phyloP scores from a whole-genome alignment of 306 rosid species.

The Amphicarpaea edgeworthii region DNA sequence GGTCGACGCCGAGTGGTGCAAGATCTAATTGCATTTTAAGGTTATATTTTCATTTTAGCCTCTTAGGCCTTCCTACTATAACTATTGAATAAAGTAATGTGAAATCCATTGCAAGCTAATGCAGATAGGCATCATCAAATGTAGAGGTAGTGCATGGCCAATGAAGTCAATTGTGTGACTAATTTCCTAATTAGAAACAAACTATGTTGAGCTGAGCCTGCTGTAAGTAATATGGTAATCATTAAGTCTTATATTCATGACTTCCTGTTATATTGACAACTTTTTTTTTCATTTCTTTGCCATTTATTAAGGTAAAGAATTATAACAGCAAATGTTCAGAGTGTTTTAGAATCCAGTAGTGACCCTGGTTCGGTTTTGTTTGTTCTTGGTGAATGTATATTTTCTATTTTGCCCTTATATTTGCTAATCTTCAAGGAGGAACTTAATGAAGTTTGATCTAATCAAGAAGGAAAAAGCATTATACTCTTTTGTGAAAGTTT shows the following conservation, averaged over 20 bases:
- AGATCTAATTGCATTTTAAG: too few species aligned
- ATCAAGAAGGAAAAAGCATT: not conserved
- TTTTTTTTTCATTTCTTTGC: not conserved
- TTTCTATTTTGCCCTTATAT: conserved; percentile 40
- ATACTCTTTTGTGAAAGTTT: not conserved
- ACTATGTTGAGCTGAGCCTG: not conserved
- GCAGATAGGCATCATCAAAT: too few species aligned
- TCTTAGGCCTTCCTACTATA: too few species aligned
- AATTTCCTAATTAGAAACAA: too few species aligned
- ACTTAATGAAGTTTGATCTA: too few species aligned
- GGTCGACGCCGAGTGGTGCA: too few species aligned
- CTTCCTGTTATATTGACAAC: not conserved
- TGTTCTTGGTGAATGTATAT: not conserved
- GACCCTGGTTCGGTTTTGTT: not conserved
- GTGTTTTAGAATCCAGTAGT: not conserved
- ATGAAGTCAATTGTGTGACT: too few species aligned
- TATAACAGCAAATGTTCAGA: not conserved
- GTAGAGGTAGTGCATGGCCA: too few species aligned
- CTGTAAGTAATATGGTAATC: not conserved
- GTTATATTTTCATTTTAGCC: too few species aligned
- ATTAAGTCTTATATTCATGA: not conserved
- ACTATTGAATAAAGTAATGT: too few species aligned
- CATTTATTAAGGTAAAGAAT: conserved; percentile 16
- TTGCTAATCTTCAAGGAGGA: conserved; percentile 6
- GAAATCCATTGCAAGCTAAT: too few species aligned